A percentile compares a stretch with the other conserved stretches of the same genome.
These are phyloP conservation scores for Multifurca ochricompacta DNA, from an alignment of 768 basidiomycete species.

Conservation along the genomic window DNA sequence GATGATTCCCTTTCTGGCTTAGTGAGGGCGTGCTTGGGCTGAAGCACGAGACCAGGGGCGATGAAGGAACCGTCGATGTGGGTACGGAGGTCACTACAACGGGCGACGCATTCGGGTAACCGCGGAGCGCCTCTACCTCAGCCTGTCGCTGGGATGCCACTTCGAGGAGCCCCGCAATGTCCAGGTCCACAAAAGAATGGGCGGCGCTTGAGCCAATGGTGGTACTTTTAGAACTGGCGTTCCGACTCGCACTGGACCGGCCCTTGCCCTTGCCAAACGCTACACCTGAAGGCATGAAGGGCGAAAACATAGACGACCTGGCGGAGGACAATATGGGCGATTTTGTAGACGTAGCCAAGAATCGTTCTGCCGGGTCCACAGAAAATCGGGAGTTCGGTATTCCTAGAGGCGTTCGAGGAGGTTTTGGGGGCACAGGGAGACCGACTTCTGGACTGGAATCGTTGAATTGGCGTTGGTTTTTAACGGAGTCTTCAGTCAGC, in stretches of 20 bases:
- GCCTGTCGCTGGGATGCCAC: neutral
- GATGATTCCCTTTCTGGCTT: neutral
- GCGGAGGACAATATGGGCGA: neutral
- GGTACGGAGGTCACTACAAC: neutral
- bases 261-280: neutral
- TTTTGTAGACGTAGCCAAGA: neutral
- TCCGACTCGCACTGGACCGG: neutral
- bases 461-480: neutral
- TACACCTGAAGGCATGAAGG: neutral
- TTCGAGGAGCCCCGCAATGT: conserved; percentile 20
- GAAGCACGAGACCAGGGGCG: neutral
- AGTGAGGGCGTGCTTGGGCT: neutral
- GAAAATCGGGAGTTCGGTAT: neutral
- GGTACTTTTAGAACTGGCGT: neutral
- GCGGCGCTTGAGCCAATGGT: neutral
- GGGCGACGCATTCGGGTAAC: neutral
- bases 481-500: neutral
- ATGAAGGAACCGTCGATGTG: neutral
- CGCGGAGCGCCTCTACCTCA: neutral
- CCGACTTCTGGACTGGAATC: neutral
- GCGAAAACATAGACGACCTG: conserved; percentile 7
- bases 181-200: conserved; percentile 9
- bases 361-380: conserved; percentile 5
- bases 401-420: neutral
- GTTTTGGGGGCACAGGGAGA: neutral